Base-by-base conservation (phyloP, 768 basidiomycete species). In the Xanthoconium purpureum region DNA sequence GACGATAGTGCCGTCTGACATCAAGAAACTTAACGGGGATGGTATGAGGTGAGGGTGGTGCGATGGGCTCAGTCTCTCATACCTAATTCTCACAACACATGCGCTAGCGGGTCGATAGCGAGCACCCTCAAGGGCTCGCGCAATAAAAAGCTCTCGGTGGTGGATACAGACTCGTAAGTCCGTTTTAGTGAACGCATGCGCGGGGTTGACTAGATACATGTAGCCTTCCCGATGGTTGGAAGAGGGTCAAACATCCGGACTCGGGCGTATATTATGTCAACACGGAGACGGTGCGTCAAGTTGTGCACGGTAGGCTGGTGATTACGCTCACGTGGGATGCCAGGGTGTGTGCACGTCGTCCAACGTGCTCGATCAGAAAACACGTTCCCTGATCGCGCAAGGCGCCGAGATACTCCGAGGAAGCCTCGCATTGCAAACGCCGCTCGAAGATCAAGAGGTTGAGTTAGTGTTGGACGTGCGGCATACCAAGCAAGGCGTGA, bases 261-360 rank as follows among this genome's bases (percentile, higher is more conserved):
- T 63, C 60, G n/a, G 72, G 68, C 14, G 58, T 61, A 10, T 72
- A 70, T 39, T 76, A 70, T 50, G 65, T 64, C 32, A 52, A 75
- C 32, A 24, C 56, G 43, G 71, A 72, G 18, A 69, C 65, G 63
- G 74, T 75, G n/a, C 13, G 59, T 50, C 14, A 3, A 24, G n/a
- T 3, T n/a, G 47, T n/a, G 17, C 36, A 10, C n/a, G n/a, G n/a
- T n/a, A n/a, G n/a, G n/a, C 42, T 33, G 8, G 14, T 28, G 12
- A 4, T 12, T 36, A n/a, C 10, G 10, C 47, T 57, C 35, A 50
- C 47, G 28, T 29, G 36, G n/a, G 1, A 6, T 9, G 8, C 9
- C 18, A 68, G 66, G 29, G 43, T n/a, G 3, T 64, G 33, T 64
- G 37, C 11, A 63, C 62, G 13, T 44, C 48, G 30, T 58, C 63